Evolutionary conservation across 2,329 filamentous ascomycete genomes (phyloP).

Genomic region (Aureobasidium sp.): DNA sequence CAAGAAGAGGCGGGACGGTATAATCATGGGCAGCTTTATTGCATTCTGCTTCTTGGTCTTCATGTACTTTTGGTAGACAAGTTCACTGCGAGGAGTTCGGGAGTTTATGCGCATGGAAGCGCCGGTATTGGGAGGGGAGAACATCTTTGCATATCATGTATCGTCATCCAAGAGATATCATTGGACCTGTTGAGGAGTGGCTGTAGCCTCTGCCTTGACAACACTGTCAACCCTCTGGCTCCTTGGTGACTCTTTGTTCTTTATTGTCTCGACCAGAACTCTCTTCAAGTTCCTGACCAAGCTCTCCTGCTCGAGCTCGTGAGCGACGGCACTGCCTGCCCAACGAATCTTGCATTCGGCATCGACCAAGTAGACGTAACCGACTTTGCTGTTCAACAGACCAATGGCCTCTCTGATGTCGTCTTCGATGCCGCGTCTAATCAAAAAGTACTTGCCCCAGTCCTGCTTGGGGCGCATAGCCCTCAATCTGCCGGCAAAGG

Average conservation of each 20-base stretch:
- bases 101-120: neutral
- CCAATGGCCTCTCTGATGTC: conserved; percentile 54
- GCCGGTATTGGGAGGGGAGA: conserved; percentile 3
- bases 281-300: conserved; percentile 58
- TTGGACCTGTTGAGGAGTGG: neutral
- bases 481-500: conserved; percentile 48
- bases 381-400: conserved; percentile 82
- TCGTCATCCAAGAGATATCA: neutral
- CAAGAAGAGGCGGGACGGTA: conserved; percentile 89
- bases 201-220: neutral
- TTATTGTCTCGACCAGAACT: conserved; percentile 50
- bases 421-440: conserved; percentile 51
- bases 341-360: conserved; percentile 82
- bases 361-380: conserved; percentile 89
- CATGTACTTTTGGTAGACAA: conserved; percentile 61
- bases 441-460: conserved; percentile 53
- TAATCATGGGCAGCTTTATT: conserved; percentile 88
- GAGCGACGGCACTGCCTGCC: conserved; percentile 73
- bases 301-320: conserved; percentile 59
- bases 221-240: neutral
- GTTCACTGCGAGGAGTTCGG: neutral
- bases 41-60: conserved; percentile 86
- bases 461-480: conserved; percentile 42
- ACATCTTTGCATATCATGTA: neutral
- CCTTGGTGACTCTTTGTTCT: conserved; percentile 1